Evolutionary conservation across 345 rosid species (phyloP).

Genomic region (Eucalyptus sp.): DNA sequence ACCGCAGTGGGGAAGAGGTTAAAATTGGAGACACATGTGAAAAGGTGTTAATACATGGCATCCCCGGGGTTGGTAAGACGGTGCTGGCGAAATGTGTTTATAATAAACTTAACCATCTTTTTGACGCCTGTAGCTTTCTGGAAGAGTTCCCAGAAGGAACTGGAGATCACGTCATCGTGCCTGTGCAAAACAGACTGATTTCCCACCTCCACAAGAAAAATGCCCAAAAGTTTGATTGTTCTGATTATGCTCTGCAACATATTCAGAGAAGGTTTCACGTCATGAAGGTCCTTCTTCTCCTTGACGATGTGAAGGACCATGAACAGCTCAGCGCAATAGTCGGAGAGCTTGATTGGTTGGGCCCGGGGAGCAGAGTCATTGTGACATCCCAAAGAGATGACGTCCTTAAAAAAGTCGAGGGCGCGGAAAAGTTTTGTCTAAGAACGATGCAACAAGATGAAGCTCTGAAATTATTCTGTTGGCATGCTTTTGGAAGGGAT

Average conservation of each 20-base stretch:
- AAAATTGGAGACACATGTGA: no score
- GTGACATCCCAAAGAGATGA: background rate
- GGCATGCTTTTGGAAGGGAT: accelerated
- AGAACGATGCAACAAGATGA: background rate
- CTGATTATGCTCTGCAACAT: accelerated
- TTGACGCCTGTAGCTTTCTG: no score
- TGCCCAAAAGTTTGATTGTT: no score
- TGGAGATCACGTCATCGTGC: no score
- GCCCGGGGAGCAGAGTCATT: background rate
- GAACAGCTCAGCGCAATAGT: no score
- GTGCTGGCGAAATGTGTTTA: no score
- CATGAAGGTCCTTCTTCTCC: background rate
- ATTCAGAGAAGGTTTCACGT: background rate
- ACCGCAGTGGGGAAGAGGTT: accelerated
- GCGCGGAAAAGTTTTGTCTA: accelerated
- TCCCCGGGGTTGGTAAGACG: no score
- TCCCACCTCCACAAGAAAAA: no score
- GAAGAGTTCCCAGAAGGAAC: no score
- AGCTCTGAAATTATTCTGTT: background rate
- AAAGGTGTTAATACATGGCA: no score
- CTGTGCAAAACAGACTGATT: no score
- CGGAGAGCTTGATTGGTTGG: background rate
- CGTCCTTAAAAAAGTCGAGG: background rate
- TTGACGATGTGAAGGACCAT: background rate
- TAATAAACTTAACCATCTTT: no score